Percentiles rank a stretch among this genome's conserved stretches.
phyloP scores from a whole-genome alignment of 345 rosid species.

The Citrus reticulata region DNA sequence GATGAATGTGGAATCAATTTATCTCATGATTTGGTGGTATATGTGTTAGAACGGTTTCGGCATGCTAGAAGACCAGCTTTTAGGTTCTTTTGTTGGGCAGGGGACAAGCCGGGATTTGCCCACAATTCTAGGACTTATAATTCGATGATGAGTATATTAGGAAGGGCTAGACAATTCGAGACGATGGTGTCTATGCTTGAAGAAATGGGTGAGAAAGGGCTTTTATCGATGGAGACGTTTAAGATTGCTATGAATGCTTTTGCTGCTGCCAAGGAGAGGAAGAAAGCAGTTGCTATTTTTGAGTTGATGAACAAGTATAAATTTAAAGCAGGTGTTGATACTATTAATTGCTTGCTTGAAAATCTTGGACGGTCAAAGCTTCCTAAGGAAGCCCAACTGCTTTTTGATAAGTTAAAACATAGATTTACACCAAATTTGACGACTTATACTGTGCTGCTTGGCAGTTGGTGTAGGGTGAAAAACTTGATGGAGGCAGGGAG shows the following conservation, averaged over 20 bases:
- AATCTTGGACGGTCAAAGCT: constrained; percentile 82
- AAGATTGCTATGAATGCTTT: constrained; percentile 69
- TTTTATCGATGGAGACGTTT: constrained; percentile 71
- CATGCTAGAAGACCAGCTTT: constrained; percentile 90
- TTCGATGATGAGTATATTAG: constrained; percentile 69
- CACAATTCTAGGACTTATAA: constrained; percentile 82
- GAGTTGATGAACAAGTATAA: constrained; percentile 90
- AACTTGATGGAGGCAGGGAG: constrained; percentile 90
- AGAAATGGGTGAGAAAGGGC: constrained; percentile 72
- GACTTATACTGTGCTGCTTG: constrained; percentile 74
- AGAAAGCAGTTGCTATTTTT: constrained; percentile 79
- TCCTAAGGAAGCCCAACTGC: constrained; percentile 69
- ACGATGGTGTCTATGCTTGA: constrained; percentile 81
- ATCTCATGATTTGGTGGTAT: constrained; percentile 55
- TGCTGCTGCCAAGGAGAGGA: constrained; percentile 88
- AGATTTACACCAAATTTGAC: constrained; percentile 70
- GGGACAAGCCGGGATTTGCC: constrained; percentile 44
- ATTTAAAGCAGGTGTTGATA: constrained; percentile 58
- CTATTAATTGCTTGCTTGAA: constrained; percentile 72
- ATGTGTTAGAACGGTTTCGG: constrained; percentile 56
- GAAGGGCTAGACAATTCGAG: constrained; percentile 77
- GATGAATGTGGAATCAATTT: constrained; percentile 58
- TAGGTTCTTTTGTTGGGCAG: constrained; percentile 86
- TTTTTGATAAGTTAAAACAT: constrained; percentile 68
- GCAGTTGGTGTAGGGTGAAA: constrained; percentile 74